Evolutionary conservation across 495 filamentous ascomycete genomes (phyloP), one percentile per base, ranked within the genome.

Genomic region (Daldinia grandis): DNA sequence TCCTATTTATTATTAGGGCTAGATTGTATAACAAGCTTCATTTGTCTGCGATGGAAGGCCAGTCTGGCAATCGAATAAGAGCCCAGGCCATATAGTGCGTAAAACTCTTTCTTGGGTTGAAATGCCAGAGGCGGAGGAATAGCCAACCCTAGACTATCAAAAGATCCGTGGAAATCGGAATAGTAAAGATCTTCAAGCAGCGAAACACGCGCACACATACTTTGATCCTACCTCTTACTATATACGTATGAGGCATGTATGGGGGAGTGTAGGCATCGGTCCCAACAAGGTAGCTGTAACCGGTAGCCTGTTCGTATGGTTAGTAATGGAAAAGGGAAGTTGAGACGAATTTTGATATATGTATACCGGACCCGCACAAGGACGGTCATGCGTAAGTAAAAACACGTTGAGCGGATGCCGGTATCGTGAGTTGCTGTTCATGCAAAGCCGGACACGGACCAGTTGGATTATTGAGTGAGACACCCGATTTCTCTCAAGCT

Each of bases 51-150:
- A 55, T 35, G 3, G 28, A 35, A 62, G 42, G 15, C 57, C 35
- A 9, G 35, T 6, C 40, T 35, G 37, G 47, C 31, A 59, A 24
- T 60, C 60, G 59, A 54, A 69, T 60, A 55, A 64, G 54, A 21
- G 14, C 35, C 5, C 4, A 3, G 7, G n/a, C 40, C 5, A 47
- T 47, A 47, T 47, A 47, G 33, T 14, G 14, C 12, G 1, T 35
- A 35, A 3, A 35, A 35, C 3, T 12, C 30, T 12, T 35, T 35
- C 12, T 35, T 35, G 33, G 33, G 33, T 35, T 14, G 33, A 35
- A 47, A 47, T 47, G 40, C n/a, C n/a, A 50, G 44, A 50, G 44
- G 7, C 44, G 44, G 25, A 47, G 14, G 47, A 51, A 3, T 6
- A 44, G 3, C 31, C 9, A 42, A 47, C 21, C 12, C 42, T 19